Evolutionary conservation across 345 rosid species (phyloP), one percentile per base, ranked within the genome.

Genomic region (Gossypium bickii): DNA sequence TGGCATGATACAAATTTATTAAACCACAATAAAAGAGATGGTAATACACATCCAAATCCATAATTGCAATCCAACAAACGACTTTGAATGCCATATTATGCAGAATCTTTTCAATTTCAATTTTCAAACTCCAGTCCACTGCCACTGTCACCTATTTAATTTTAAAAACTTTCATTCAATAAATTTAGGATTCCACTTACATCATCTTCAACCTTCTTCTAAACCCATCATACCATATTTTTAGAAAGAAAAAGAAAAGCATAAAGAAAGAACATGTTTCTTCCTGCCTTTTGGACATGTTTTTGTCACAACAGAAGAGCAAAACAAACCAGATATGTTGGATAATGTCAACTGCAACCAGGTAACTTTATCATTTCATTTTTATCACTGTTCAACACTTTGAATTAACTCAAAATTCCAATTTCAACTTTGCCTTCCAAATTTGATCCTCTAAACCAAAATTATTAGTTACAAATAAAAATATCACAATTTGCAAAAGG

Each of bases 351-450:
- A 70, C 29, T 4, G 25, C 48, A 52, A 52, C 55, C 27, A 29
- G 47, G 15, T 27, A 69, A 52, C 60, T 52, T 48, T 27, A 70
- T 53, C 38, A 67, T 45, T 45, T 16, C 52, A 48, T 48, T 67
- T 67, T 13, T 34, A 34, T 34, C 38, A 34, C 38, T 34, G 38
- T 34, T 4, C 6, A 43, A 15, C 17, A 16, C 53, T 7, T 68
- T 38, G 60, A 70, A 29, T 34, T 56, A 71, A 12, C 53, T 74
- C 61, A 15, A 55, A 66, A 63, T 76, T 38, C 74, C 67, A 59
- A 66, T 34, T 27, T 29, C 20, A 38, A 41, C 17, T 22, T 71
- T 41, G 20, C 17, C 58, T 4, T 71, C 61, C 51, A 76, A 59
- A 52, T 48, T 25, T 67, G 52, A n/a, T 43, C 56, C 29, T 34